Conservation (phyloP, 768 basidiomycete genomes). For the Mycena crocata region DNA sequence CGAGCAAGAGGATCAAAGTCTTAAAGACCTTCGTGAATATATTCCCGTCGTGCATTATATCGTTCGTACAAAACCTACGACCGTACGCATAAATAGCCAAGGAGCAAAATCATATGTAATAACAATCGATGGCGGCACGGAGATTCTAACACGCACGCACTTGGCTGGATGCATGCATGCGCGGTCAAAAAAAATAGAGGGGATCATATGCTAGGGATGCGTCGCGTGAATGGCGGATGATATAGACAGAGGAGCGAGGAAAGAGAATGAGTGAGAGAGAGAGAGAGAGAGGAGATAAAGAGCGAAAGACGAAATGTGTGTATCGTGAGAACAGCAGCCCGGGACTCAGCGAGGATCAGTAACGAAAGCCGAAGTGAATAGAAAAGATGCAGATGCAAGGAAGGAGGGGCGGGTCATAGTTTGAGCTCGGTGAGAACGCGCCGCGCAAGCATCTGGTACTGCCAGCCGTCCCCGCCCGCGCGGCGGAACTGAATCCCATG, state of each 20-base stretch:
- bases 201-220: slow-evolving; percentile 22
- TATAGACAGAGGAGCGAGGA: background rate
- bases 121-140: background rate
- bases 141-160: background rate
- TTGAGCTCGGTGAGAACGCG: slow-evolving; percentile 90
- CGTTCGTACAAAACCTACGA: slow-evolving; percentile 6
- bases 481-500: slow-evolving; percentile 97
- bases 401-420: slow-evolving; percentile 58
- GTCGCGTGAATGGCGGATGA: slow-evolving; percentile 8
- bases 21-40: background rate
- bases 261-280: background rate
- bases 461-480: slow-evolving; percentile 92
- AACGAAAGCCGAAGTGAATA: slow-evolving; percentile 3
- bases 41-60: slow-evolving; percentile 9
- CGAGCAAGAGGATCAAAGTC: too few species aligned
- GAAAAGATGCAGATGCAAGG: slow-evolving; percentile 6
- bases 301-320: background rate
- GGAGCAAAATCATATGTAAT: slow-evolving; percentile 13
- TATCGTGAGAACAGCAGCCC: background rate
- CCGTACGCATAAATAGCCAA: slow-evolving; percentile 13
- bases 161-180: background rate
- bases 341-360: slow-evolving; percentile 12
- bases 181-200: slow-evolving; percentile 17
- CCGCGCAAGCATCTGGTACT: slow-evolving; percentile 95
- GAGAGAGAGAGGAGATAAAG: slow-evolving; percentile 3